A percentile compares a stretch with the other conserved stretches of the same genome.
phyloP scores from a whole-genome alignment of 1,284 basidiomycete species.

The Laetiporus sulphureus region DNA sequence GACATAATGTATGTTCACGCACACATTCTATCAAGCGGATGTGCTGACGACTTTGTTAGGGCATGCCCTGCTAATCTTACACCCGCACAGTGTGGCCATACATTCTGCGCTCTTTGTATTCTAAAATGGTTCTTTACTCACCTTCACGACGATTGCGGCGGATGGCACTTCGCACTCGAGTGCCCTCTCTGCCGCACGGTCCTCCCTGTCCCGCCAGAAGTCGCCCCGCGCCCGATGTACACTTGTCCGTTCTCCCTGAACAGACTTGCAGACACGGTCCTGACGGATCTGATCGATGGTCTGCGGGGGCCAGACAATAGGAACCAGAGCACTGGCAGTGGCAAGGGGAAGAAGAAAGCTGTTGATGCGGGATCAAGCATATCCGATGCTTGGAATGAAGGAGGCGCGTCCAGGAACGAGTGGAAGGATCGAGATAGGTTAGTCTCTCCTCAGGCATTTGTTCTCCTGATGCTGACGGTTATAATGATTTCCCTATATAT shows the following conservation, averaged over 20 bases:
- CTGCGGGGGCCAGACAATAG: constrained; percentile 19
- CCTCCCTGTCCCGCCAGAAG: constrained; percentile 43
- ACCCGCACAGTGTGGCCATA: constrained; percentile 53
- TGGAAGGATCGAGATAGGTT: constrained; percentile 15
- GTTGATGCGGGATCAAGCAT: neutral
- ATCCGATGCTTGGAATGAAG: constrained; percentile 10
- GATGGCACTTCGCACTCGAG: constrained; percentile 58
- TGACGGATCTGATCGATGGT: constrained; percentile 42
- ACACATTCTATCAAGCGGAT: too few relatives aligned
- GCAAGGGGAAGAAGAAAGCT: constrained; percentile 2
- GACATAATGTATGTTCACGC: constrained; percentile 34
- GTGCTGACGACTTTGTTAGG: constrained; percentile 21
- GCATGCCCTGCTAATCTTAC: constrained; percentile 54
- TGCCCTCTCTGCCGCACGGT: constrained; percentile 58
- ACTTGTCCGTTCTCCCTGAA: constrained; percentile 60
- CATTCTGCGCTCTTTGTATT: constrained; percentile 59
- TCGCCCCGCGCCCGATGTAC: constrained; percentile 37
- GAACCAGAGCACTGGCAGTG: neutral
- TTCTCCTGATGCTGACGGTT: neutral
- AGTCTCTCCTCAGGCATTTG: neutral
- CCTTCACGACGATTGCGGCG: constrained; percentile 49
- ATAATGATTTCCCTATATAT: neutral
- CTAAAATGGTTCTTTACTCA: constrained; percentile 62
- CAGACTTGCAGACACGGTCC: constrained; percentile 42
- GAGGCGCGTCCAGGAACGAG: constrained; percentile 10